Conservation (phyloP, 2,329 filamentous ascomycete species). For the Ophiostoma ulmi region DNA sequence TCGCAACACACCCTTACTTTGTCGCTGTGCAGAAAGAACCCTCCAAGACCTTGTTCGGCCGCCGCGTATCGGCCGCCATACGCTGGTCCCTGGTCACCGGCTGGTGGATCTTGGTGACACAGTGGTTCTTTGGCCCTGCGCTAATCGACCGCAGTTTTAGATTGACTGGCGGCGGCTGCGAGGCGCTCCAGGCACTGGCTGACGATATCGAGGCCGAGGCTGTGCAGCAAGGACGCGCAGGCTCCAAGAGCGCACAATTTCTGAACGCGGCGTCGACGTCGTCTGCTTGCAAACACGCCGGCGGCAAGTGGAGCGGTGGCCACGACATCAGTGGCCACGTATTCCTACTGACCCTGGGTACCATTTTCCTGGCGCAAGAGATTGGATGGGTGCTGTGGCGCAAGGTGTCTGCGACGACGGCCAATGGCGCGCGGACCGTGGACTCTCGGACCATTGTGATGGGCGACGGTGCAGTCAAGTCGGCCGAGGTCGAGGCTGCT, state of each 20-base stretch:
- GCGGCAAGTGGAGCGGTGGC: conserved; percentile 84
- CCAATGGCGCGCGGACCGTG: conserved; percentile 30
- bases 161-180: conserved; percentile 82
- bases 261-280: conserved; percentile 54
- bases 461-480: conserved; percentile 60
- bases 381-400: conserved; percentile 55
- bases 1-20: conserved; percentile 60
- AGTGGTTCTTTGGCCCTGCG: conserved; percentile 92
- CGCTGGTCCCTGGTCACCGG: conserved; percentile 69
- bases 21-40: conserved; percentile 24
- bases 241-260: neutral
- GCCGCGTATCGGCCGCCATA: conserved; percentile 48
- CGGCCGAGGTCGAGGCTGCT: conserved; percentile 47
- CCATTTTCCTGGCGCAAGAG: conserved; percentile 76
- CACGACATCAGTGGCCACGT: conserved; percentile 96
- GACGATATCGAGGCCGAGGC: conserved; percentile 38
- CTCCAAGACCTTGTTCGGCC: conserved; percentile 22
- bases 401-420: conserved; percentile 30
- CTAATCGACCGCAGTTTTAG: conserved; percentile 85
- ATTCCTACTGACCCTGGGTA: conserved; percentile 82
- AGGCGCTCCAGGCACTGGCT: conserved; percentile 47
- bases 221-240: neutral
- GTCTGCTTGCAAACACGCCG: conserved; percentile 73
- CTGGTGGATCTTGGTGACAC: conserved; percentile 82
- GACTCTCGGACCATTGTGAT: conserved; percentile 65